Evolutionary conservation across 2,329 filamentous ascomycete genomes (phyloP).

Genomic region (Colletotrichum limetticola): DNA sequence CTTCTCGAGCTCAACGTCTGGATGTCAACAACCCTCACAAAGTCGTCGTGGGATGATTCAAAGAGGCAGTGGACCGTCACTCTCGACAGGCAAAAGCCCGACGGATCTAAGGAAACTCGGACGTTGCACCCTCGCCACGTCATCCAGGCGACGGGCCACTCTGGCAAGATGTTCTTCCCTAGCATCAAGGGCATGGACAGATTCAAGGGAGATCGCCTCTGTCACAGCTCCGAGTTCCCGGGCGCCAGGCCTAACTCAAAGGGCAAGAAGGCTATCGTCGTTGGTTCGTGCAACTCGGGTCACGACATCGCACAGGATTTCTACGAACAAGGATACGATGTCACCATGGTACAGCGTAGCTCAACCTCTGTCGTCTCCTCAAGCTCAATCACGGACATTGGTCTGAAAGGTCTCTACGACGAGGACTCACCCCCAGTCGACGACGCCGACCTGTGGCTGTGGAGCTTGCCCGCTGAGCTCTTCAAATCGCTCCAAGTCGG

Average conservation of each 20-base stretch:
- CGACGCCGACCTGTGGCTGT: constrained; percentile 72
- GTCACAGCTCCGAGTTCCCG: constrained; percentile 67
- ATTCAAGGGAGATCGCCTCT: constrained; percentile 68
- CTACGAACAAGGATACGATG: constrained; percentile 72
- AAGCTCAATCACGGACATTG: constrained; percentile 61
- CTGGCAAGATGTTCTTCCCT: constrained; percentile 71
- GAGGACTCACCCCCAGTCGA: constrained; percentile 70
- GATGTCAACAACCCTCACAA: constrained; percentile 60
- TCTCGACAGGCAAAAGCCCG: constrained; percentile 53
- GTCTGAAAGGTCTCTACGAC: constrained; percentile 61
- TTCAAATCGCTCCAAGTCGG: constrained; percentile 69
- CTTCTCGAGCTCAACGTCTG: constrained; percentile 73
- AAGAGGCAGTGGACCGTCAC: constrained; percentile 66
- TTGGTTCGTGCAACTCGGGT: constrained; percentile 76
- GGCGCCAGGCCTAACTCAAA: constrained; percentile 59
- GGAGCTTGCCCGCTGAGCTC: constrained; percentile 67
- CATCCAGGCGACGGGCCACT: constrained; percentile 75
- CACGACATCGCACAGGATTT: constrained; percentile 78
- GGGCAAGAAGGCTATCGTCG: constrained; percentile 71
- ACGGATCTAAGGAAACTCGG: constrained; percentile 61
- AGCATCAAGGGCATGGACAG: constrained; percentile 59
- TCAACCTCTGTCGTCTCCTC: constrained; percentile 73
- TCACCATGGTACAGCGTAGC: constrained; percentile 77
- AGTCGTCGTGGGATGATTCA: constrained; percentile 58
- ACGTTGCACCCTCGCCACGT: constrained; percentile 71